Conservation (phyloP, 2,329 filamentous ascomycete genomes). For the Nannizzia gypsea region DNA sequence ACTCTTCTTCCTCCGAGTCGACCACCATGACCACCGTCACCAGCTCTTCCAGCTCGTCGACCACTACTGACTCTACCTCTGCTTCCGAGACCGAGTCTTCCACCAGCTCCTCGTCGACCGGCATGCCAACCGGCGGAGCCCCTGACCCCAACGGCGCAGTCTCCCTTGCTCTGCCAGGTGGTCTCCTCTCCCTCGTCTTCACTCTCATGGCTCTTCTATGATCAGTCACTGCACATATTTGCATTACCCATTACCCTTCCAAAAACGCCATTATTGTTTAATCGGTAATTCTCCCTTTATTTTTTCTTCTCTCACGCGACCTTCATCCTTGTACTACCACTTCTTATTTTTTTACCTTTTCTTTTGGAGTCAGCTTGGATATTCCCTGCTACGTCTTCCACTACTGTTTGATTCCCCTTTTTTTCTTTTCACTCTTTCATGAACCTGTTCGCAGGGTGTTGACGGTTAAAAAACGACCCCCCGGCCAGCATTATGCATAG, state of each 20-base stretch:
- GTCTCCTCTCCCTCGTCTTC: slow-evolving; percentile 11
- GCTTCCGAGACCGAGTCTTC: slow-evolving; percentile 3
- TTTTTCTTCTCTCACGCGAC: background rate
- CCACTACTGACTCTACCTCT: slow-evolving; percentile 18
- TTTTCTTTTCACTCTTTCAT: background rate
- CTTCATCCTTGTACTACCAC: background rate
- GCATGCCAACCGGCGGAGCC: slow-evolving; percentile 4
- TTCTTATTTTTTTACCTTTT: background rate
- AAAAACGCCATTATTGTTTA: slow-evolving; percentile 3
- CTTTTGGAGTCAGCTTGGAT: background rate
- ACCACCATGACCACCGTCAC: slow-evolving; percentile 14
- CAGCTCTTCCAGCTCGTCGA: slow-evolving; percentile 17
- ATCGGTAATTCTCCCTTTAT: background rate
- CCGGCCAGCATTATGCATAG: background rate
- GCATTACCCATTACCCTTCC: background rate
- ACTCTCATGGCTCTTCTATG: slow-evolving; percentile 14
- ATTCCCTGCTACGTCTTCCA: background rate
- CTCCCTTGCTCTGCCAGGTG: slow-evolving; percentile 11
- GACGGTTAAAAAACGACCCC: background rate
- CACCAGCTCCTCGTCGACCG: background rate
- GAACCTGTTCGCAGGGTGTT: background rate
- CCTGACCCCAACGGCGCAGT: slow-evolving; percentile 13
- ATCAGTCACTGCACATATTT: background rate
- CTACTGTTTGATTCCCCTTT: background rate
- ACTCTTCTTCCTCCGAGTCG: slow-evolving; percentile 13